These are phyloP conservation scores for Cladosporium sp. DNA, from an alignment of 2,329 filamentous ascomycete species.

Conservation along the genomic window DNA sequence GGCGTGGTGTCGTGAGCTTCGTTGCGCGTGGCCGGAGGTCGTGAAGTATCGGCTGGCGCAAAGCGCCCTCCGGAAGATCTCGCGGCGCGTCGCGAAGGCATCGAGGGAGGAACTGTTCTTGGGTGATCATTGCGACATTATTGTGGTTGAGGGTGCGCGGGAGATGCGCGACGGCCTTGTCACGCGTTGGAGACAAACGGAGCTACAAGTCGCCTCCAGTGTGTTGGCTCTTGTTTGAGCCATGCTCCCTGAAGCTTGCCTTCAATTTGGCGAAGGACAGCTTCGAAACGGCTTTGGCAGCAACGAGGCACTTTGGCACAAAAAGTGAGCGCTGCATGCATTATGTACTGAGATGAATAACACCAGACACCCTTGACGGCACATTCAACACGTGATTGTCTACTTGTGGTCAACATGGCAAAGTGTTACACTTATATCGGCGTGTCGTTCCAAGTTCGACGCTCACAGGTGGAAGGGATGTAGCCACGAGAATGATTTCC, in stretches of 20 bases:
- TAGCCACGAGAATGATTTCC: no score
- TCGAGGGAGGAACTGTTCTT: neutral
- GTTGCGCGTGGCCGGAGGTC: neutral
- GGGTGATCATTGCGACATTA: constrained; percentile 8
- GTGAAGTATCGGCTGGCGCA: neutral
- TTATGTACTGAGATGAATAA: no score
- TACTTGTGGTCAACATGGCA: no score
- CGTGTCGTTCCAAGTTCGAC: no score
- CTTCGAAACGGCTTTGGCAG: constrained; percentile 3
- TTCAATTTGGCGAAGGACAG: neutral
- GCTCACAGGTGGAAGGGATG: no score
- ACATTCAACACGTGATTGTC: no score
- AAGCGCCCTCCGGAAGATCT: neutral
- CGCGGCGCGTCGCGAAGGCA: constrained; percentile 4
- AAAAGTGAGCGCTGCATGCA: no score
- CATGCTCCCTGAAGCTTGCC: constrained; percentile 8
- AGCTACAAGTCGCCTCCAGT: neutral
- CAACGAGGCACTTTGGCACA: no score
- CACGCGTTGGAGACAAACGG: neutral
- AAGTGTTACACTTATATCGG: no score
- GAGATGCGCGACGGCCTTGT: neutral
- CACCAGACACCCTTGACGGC: no score
- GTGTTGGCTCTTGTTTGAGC: neutral
- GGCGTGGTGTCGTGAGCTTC: neutral
- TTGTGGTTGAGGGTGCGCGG: neutral